These are phyloP conservation scores for Lobosporangium transversale DNA, from an alignment of 192 early-diverging fungal genomes.

Conservation along the genomic window DNA sequence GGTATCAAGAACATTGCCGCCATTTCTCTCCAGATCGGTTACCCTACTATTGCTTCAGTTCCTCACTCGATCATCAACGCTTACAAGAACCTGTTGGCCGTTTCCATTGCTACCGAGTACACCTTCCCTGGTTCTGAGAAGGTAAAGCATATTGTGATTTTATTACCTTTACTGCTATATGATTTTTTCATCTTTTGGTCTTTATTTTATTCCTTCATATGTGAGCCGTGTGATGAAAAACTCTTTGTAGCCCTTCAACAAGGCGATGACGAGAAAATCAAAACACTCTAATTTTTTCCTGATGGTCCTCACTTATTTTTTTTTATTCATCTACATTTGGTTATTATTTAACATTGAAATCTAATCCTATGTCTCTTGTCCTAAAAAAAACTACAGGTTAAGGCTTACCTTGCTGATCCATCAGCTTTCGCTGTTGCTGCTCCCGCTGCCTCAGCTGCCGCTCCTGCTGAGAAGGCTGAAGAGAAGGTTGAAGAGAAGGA, in stretches of 20 bases:
- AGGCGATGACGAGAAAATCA: slow-evolving; percentile 56
- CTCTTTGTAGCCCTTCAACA: slow-evolving; percentile 51
- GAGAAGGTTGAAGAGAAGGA: slow-evolving; percentile 78
- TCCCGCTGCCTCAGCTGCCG: slow-evolving; percentile 72
- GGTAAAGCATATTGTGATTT: too few species aligned
- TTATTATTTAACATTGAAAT: not conserved
- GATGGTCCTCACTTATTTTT: slow-evolving; percentile 57
- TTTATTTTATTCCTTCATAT: slow-evolving; percentile 3
- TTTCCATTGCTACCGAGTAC: slow-evolving; percentile 92
- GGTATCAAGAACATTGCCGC: slow-evolving; percentile 79
- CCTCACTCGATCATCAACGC: slow-evolving; percentile 97
- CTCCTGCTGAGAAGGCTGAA: slow-evolving; percentile 65
- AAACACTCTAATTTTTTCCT: slow-evolving; percentile 82
- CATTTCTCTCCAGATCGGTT: slow-evolving; percentile 84
- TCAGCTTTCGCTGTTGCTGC: slow-evolving; percentile 88
- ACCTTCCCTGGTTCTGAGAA: slow-evolving; percentile 89
- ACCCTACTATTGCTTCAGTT: slow-evolving; percentile 85
- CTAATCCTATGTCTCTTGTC: too few species aligned
- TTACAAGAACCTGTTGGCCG: slow-evolving; percentile 96
- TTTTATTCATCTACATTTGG: slow-evolving; percentile 1
- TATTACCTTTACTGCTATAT: too few species aligned
- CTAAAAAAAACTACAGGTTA: too few species aligned
- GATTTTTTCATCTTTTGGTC: slow-evolving; percentile 11
- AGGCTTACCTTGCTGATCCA: slow-evolving; percentile 94
- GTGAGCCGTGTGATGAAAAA: slow-evolving; percentile 57